Evolutionary conservation across 345 rosid genomes (phyloP), one percentile per base, ranked within the genome.

Genomic region (Eucalyptus marginata): DNA sequence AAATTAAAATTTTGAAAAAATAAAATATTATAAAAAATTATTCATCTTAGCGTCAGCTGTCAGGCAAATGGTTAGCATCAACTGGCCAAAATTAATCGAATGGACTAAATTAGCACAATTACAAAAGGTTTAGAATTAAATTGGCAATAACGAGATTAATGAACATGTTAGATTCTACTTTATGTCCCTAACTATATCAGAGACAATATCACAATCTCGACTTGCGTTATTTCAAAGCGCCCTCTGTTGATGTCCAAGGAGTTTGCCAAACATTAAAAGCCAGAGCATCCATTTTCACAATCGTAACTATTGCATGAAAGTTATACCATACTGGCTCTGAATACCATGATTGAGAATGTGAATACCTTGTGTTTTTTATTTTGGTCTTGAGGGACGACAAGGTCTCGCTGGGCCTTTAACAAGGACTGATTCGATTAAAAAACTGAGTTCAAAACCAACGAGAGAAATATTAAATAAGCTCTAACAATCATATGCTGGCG

Each of bases 121-220:
- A 0, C 5, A 52, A 52, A 20, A 52, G 0, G 0, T 18, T 52
- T 52, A 52, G 0, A 0, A 52, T 18, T 52, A 52, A 52, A 52
- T 52, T 52, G 56, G 8, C 17, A 64, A n/a, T 14, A 14, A n/a
- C 3, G 8, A n/a, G 11, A 64, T 64, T 3, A 3, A 64, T n/a
- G 20, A 33, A 13, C 40, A n/a, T 64, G 8, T n/a, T 16, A 15
- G 1, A n/a, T 64, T 64, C 1, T 15, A n/a, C 3, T 64, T n/a
- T 16, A 62, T 0, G 3, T 62, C 33, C 8, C 16, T 62, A 6
- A 27, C 8, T 62, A 62, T 13, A 29, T 13, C 2, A 62, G 14
- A 62, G 31, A 62, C 33, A 27, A 62, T 13, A 10, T 13, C 2
- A n/a, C 8, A 64, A 64, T 8, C 20, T 16, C 5, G 4, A n/a